phyloP scores from a whole-genome alignment of 2,329 filamentous ascomycete genomes.

The Fusarium subglutinans region DNA sequence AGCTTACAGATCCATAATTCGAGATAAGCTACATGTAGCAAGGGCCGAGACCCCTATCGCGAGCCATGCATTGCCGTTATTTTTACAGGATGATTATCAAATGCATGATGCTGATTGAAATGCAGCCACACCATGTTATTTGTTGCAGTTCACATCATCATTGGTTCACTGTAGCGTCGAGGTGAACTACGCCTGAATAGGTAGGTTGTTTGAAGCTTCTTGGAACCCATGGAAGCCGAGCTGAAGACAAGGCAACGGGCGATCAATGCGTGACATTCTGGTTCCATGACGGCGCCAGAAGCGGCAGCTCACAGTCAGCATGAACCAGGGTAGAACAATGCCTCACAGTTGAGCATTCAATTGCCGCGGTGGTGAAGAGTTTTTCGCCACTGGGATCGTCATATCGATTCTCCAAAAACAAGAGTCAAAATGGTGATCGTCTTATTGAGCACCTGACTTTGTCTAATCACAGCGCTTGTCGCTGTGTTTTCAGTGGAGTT shows the following conservation, averaged over 20 bases:
- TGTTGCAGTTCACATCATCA: not conserved
- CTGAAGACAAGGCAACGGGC: conserved; percentile 23
- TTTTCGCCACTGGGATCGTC: conserved; percentile 18
- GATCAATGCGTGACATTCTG: conserved; percentile 23
- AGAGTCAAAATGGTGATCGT: not conserved
- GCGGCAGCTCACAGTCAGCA: conserved; percentile 16
- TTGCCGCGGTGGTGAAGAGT: conserved; percentile 1
- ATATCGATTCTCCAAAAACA: not conserved
- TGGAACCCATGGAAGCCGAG: conserved; percentile 17
- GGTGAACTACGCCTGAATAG: conserved; percentile 7
- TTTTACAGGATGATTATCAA: not conserved
- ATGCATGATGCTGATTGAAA: not conserved
- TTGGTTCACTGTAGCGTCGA: not conserved
- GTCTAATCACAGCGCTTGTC: not conserved
- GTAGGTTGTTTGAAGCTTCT: conserved; percentile 18
- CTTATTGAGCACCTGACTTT: conserved; percentile 5
- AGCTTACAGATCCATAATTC: conserved; percentile 4
- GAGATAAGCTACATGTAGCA: conserved; percentile 1
- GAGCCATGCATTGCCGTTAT: not conserved
- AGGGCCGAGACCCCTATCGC: not conserved
- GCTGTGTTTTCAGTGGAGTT: conserved; percentile 6
- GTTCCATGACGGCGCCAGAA: conserved; percentile 1
- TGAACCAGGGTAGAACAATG: not conserved
- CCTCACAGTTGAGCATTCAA: not conserved
- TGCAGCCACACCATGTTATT: conserved; percentile 3